Base-by-base conservation (phyloP, 2,329 filamentous ascomycete genomes). In the Monilinia polystroma region DNA sequence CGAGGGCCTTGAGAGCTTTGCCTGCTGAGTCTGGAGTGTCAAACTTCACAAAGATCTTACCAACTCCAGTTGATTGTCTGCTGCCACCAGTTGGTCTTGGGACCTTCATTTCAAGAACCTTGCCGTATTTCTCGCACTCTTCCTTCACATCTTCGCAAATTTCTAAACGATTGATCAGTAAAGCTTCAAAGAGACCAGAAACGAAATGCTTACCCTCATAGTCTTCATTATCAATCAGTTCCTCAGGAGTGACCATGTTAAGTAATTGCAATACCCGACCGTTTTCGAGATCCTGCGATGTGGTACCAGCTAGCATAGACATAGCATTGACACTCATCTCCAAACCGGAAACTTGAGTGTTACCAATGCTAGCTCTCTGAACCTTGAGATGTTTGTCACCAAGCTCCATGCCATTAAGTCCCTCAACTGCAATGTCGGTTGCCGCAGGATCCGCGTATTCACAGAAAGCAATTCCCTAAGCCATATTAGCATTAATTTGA, bases 251-350 rank as follows among this genome's bases (percentile, higher is more conserved):
- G 47, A 99, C 94, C 95, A 99, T 99, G 81, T 99, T 99, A 75
- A 99, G 86, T 69, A 99, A 82, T 79, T 97, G 94, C 68, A 99
- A 78, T 20, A 99, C 94, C 66, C 91, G 87, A 71, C 91, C 91
- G 68, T 89, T 87, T 72, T 96, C 93, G 45, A 90, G 82, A 68
- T 93, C 90, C 66, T 85, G 85, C 49, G 91, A 90, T 3, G 89
- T 92, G 26, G 95, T 96, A 67, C 94, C 93, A 49, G 95, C 95
- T 73, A 99, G 90, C 86, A 97, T 93, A 62, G 93, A 96, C 88
- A 99, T 98, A 70, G 95, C 95, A 73, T 95, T 96, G 70, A 99
- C 94, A 66, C 94, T 92, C 84, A 97, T 96, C 75, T 99, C 95
- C 52, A 96, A 85, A 70, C 93, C 93, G 57, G 91, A 85, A 29